These are phyloP conservation scores for Phytophthora uliginosa DNA, from an alignment of 352 stramenopile species.

Conservation along the genomic window DNA sequence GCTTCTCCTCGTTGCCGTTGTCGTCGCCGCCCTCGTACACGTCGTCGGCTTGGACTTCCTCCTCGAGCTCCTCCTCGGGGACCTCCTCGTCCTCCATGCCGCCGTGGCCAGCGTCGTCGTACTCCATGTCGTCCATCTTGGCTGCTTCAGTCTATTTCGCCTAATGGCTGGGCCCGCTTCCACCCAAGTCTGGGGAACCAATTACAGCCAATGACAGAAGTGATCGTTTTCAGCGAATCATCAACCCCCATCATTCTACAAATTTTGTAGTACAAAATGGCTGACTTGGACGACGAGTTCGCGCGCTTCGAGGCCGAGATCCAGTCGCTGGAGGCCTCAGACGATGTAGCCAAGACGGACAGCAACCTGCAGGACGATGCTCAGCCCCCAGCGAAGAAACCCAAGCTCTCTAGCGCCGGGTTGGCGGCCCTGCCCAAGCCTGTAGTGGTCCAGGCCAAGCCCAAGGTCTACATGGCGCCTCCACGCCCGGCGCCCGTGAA, in stretches of 20 bases:
- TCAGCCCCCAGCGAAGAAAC: constrained; percentile 41
- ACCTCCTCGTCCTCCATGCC: constrained; percentile 90
- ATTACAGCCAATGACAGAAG: constrained; percentile 31
- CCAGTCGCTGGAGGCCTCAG: constrained; percentile 64
- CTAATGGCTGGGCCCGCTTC: constrained; percentile 26
- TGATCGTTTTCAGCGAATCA: constrained; percentile 28
- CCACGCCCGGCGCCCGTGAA: constrained; percentile 66
- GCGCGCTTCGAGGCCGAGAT: constrained; percentile 87
- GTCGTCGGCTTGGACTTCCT: constrained; percentile 82
- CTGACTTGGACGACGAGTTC: constrained; percentile 83
- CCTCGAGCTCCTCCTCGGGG: constrained; percentile 73
- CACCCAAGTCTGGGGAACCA: constrained; percentile 24
- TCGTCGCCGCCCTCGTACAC: constrained; percentile 77
- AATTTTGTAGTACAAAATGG: constrained; percentile 40
- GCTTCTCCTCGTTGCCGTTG: constrained; percentile 62
- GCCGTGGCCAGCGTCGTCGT: constrained; percentile 80
- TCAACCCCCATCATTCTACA: constrained; percentile 2
- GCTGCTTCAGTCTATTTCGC: constrained; percentile 1
- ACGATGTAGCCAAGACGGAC: constrained; percentile 4
- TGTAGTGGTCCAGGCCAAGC: constrained; percentile 51
- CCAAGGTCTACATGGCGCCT: constrained; percentile 78
- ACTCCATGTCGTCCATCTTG: constrained; percentile 89
- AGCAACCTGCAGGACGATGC: constrained; percentile 30
- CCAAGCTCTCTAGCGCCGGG: neutral
- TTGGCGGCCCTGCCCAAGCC: constrained; percentile 12